These are phyloP conservation scores for Ophiostoma triangulosporum DNA, from an alignment of 2,329 filamentous ascomycete species.

Conservation along the genomic window DNA sequence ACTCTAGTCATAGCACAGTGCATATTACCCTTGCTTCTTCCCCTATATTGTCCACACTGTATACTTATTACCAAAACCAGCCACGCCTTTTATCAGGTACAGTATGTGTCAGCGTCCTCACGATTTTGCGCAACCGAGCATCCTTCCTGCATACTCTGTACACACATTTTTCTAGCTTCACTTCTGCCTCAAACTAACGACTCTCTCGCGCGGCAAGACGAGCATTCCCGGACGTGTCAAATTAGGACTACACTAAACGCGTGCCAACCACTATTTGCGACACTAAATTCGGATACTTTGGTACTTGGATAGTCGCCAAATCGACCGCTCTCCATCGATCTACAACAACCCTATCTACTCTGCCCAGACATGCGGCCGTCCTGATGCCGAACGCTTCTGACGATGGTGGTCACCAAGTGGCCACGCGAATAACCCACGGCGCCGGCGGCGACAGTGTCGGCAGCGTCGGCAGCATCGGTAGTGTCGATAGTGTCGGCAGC, in stretches of 20 bases:
- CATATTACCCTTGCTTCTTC: too few relatives aligned
- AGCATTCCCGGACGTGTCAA: background rate
- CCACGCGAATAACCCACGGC: background rate
- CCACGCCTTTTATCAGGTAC: background rate
- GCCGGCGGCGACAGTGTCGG: background rate
- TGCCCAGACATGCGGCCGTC: slow-evolving; percentile 4
- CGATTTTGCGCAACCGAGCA: too few relatives aligned
- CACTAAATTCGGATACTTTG: background rate
- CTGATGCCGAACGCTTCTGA: slow-evolving; percentile 9
- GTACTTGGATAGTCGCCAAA: background rate
- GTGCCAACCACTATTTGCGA: background rate
- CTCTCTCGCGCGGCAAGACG: background rate
- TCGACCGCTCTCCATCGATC: background rate
- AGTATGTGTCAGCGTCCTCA: background rate
- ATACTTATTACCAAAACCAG: background rate
- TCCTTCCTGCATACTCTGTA: background rate
- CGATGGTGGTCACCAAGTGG: background rate
- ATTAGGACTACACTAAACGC: slow-evolving; percentile 6
- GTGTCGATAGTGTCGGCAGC: background rate
- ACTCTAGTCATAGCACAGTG: too few relatives aligned
- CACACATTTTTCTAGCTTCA: background rate
- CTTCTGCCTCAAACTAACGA: background rate
- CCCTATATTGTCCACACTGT: background rate
- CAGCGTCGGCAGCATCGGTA: background rate
- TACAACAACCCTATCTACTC: background rate